phyloP scores from a whole-genome alignment of 2,329 filamentous ascomycete species.

The Pseudocercospora fijiensis region DNA sequence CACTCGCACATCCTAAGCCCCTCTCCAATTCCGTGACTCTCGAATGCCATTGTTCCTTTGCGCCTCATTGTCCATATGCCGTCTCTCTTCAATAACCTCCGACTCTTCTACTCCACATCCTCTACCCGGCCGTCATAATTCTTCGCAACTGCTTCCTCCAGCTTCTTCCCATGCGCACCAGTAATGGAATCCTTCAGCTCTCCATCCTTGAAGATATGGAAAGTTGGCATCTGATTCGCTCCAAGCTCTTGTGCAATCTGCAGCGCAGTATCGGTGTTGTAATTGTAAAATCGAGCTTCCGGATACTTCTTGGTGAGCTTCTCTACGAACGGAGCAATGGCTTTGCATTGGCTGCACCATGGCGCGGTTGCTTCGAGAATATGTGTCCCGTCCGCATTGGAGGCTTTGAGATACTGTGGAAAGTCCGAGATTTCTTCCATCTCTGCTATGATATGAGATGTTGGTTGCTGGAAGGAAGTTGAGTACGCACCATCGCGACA shows the following conservation, averaged over 20 bases:
- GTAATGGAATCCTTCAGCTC: slow-evolving; percentile 34
- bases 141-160: slow-evolving; percentile 33
- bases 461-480: neutral
- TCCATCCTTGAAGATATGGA: slow-evolving; percentile 38
- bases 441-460: neutral
- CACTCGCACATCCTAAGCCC: neutral
- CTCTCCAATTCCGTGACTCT: no score
- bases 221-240: slow-evolving; percentile 36
- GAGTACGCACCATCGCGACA: neutral
- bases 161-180: slow-evolving; percentile 33
- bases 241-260: slow-evolving; percentile 38
- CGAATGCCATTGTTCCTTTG: neutral
- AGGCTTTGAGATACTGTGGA: slow-evolving; percentile 36
- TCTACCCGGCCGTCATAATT: slow-evolving; percentile 34
- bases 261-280: slow-evolving; percentile 34
- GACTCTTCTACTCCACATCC: slow-evolving; percentile 12
- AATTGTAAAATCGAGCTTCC: slow-evolving; percentile 35
- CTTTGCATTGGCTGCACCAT: slow-evolving; percentile 37
- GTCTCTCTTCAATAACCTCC: neutral
- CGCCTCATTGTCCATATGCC: neutral
- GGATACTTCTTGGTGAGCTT: slow-evolving; percentile 36
- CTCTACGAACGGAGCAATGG: slow-evolving; percentile 36
- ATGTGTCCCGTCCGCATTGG: slow-evolving; percentile 33
- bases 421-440: slow-evolving; percentile 36
- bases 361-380: slow-evolving; percentile 35